Evolutionary conservation across 2,329 filamentous ascomycete species (phyloP), one percentile per base, ranked within the genome.

Genomic region (Rhynchosporium agropyri): DNA sequence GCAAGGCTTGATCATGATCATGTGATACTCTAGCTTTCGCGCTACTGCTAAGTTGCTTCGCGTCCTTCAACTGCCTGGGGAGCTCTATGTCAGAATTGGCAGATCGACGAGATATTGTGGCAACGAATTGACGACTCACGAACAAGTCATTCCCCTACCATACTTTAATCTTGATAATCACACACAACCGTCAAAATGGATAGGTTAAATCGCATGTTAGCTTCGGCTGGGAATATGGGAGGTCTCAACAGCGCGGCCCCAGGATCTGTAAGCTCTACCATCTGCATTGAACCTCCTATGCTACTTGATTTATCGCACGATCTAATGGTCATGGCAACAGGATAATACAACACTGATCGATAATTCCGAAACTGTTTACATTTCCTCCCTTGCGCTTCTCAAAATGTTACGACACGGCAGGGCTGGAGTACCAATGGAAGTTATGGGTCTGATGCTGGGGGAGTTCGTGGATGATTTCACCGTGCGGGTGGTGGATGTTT

Each of bases 401-500:
- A 99, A 99, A 85, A 99, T 99, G 95, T 84, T 99, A 78, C 89
- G 95, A 76, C 95, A 99, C 79, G 95, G 95, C 68, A 90, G 95
- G 70, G 95, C 95, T 46, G 95, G 95, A 81, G 95, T 99, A 69
- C 95, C 95, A 26, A 99, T 99, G 95, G 95, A 99, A 83, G 95
- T 99, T 77, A 99, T 99, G 95, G 95, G 95, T 67, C 82, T 99
- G 76, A 99, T 99, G 95, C 80, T 98, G 73, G 95, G 95, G 77
- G 95, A 98, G 77, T 98, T 99, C 72, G 94, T 99, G 64, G 95
- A 99, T 75, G 95, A 98, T 80, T 99, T 97, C 79, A 99, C 95
- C 64, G 95, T 99, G 67, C 89, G 94, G 70, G 95, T 99, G 13
- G 94, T 98, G 70, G 95, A 99, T 78, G 95, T 99, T 33, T 99